phyloP scores from a whole-genome alignment of 73 alveolate species.

The Tetrahymena malaccensis region DNA sequence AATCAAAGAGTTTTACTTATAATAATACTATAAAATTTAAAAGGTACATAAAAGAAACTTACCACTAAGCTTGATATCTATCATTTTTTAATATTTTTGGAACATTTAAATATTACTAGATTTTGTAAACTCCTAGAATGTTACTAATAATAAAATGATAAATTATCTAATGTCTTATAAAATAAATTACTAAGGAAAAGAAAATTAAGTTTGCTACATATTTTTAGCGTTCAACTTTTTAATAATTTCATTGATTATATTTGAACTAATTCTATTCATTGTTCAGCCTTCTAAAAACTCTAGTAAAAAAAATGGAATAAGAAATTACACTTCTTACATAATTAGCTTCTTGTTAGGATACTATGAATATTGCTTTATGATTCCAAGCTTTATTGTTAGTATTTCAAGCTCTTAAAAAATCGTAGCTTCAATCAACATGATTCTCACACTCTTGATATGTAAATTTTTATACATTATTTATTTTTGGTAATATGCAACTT shows the following conservation, averaged over 20 bases:
- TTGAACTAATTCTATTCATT: neutral
- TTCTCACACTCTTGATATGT: neutral
- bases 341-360: neutral
- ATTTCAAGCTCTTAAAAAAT: neutral
- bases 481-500: neutral
- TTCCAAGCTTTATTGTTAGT: neutral
- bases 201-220: neutral
- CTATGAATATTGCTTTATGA: neutral
- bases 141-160: neutral
- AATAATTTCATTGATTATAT: neutral
- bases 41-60: neutral
- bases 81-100: neutral
- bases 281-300: neutral
- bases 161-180: neutral
- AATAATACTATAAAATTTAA: neutral
- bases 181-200: neutral
- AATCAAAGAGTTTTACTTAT: neutral
- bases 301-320: neutral
- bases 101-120: neutral
- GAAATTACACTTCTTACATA: neutral
- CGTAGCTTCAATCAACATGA: neutral
- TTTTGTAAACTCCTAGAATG: neutral
- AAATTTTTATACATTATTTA: neutral
- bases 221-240: neutral
- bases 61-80: neutral